Evolutionary conservation across 768 basidiomycete species (phyloP), one percentile per base, ranked within the genome.

Genomic region (Gymnopilus dilepis): DNA sequence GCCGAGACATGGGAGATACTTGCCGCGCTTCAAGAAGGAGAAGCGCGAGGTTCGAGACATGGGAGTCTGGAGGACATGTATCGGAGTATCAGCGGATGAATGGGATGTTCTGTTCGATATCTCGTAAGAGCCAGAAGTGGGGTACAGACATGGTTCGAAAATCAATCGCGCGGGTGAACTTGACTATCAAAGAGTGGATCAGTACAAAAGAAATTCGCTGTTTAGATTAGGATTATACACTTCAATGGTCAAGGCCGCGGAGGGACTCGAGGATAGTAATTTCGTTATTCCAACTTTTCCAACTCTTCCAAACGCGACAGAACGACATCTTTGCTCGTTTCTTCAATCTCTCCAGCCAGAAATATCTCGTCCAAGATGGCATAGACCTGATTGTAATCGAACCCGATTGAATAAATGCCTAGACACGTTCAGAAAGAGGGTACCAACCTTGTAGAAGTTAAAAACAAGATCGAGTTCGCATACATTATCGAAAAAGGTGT

Each of bases 321-420:
- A 2, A 99, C 96, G 28, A 99, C 97, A 56, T 95, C 94, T 72
- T 98, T 99, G 73, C 92, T 95, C 33, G 97, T 99, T 77, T 99
- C 97, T 76, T 99, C 96, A 41, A 99, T 91, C 77, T 99, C 97
- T 4, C 97, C 97, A 2, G 97, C 97, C 13, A 99, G 83, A 79
- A 99, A 99, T 55, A 98, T 94, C 72, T 99, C 97, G 72, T 99
- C 97, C 59, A 99, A 81, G 57, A 99, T 98, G 2, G 97, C 95
- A 70, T 99, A 99, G 6, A 99, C 97, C 94, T 97, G 42, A 22
- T 28, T 41, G 42, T 24, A 5, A 8, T 51, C 37, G 28, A 34
- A 8, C 45, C 17, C 19, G 40, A 48, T 51, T 13, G 24, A 37
- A 47, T 28, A 56, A 60, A 7, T 12, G n/a, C n/a, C n/a, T n/a